phyloP scores from a whole-genome alignment of 768 basidiomycete genomes.

The Cytidiella melzeri region DNA sequence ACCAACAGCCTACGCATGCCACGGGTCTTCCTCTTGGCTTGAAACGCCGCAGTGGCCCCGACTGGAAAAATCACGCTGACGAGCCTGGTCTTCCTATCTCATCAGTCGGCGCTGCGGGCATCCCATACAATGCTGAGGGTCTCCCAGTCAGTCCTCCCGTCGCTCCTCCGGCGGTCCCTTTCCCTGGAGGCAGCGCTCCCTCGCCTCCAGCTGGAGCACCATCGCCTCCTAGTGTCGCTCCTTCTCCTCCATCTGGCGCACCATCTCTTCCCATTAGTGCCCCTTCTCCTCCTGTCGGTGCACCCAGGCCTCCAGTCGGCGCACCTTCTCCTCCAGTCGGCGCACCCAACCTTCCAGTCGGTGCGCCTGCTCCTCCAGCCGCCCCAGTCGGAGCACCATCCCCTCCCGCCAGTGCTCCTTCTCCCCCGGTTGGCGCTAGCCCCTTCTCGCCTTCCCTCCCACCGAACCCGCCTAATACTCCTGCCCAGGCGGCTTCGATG shows the following conservation, averaged over 20 bases:
- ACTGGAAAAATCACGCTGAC: background rate
- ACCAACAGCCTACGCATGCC: too few relatives aligned
- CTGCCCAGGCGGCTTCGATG: background rate
- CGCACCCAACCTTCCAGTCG: background rate
- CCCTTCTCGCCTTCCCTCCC: conserved; percentile 14
- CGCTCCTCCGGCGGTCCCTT: conserved; percentile 6
- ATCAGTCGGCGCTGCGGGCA: background rate
- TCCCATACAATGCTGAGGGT: too few relatives aligned
- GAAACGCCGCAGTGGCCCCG: background rate
- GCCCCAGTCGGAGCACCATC: background rate
- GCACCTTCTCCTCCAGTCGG: background rate
- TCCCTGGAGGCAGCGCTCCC: background rate
- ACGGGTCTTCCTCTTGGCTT: too few relatives aligned
- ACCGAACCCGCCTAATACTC: conserved; percentile 18
- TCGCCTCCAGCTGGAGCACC: background rate
- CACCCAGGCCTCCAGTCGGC: conserved; percentile 3
- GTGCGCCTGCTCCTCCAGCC: conserved; percentile 3
- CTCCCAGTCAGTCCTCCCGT: conserved; percentile 1
- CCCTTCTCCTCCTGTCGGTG: conserved; percentile 1
- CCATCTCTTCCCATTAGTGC: background rate
- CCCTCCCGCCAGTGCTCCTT: background rate
- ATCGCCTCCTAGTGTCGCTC: background rate
- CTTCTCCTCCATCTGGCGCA: background rate
- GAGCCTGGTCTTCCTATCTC: background rate
- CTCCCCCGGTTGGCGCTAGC: background rate